Evolutionary conservation across 2,329 filamentous ascomycete genomes (phyloP), one percentile per base, ranked within the genome.

Genomic region (Sporothrix brunneoviolacea): DNA sequence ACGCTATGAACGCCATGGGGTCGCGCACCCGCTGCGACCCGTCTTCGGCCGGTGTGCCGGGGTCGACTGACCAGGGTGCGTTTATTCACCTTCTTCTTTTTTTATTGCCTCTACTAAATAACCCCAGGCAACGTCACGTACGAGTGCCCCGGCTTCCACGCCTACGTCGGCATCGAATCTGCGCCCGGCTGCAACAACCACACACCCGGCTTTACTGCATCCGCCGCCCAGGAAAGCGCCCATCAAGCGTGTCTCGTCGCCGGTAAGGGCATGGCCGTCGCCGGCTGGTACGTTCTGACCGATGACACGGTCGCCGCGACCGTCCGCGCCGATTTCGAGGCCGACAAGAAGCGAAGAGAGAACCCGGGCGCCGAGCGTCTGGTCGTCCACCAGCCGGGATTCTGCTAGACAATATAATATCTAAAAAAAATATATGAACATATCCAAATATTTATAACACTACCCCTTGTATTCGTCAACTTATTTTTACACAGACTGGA

Each of bases 101-200:
- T n/a, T n/a, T n/a, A n/a, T n/a, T n/a, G n/a, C n/a, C n/a, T n/a
- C n/a, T n/a, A n/a, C n/a, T n/a, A n/a, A n/a, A n/a, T n/a, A n/a
- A n/a, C n/a, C n/a, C n/a, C n/a, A n/a, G 21, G 33, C 21, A 46
- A 46, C 18, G 43, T 46, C 4, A 28, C 43, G 22, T 46, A 46
- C 30, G 43, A 16, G 43, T 46, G 43, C 19, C 43, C 43, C n/a
- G 43, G 32, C 12, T 46, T 46, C n/a, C 43, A 46, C 13, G 21
- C 21, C 13, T 8, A 24, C 8, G 33, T 46, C 8, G 43, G 43
- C 33, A 46, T 46, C 4, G 33, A 46, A n/a, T 15, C 21, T 16
- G 33, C 12, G 33, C n/a, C 43, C 32, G 43, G 43, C 2, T 21
- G 32, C 10, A 7, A 22, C 21, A 46, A 38, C 43, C 43, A 46